Evolutionary conservation across 2,329 filamentous ascomycete genomes (phyloP).

Genomic region (Aaosphaeria arxii): DNA sequence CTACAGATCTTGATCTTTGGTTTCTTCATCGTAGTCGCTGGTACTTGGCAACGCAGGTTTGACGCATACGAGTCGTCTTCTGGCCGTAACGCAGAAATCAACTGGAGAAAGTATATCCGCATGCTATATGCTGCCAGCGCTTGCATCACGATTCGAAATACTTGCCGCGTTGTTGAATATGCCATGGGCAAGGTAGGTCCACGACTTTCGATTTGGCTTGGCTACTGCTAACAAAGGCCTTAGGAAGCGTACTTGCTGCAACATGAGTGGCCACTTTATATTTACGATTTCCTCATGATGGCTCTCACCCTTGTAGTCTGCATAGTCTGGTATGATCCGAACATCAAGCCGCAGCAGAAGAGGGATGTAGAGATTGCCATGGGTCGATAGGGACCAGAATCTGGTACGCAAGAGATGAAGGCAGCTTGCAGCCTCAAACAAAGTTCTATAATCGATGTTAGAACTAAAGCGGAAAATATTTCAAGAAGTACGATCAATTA

Average conservation of each 20-base stretch:
- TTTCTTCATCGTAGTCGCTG: conserved; percentile 51
- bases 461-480: too few species aligned
- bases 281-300: conserved; percentile 28
- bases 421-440: too few species aligned
- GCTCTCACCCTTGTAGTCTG: conserved; percentile 18
- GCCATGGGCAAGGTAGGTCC: conserved; percentile 21
- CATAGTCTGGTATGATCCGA: conserved; percentile 23
- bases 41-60: conserved; percentile 51
- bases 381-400: conserved; percentile 4
- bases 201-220: too few species aligned
- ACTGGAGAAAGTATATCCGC: conserved; percentile 34
- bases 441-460: too few species aligned
- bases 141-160: conserved; percentile 46
- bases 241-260: conserved; percentile 22
- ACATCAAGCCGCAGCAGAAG: conserved; percentile 18
- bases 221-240: conserved; percentile 2
- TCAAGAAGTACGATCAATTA: too few species aligned
- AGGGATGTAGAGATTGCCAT: conserved; percentile 17
- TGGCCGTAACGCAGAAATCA: conserved; percentile 8
- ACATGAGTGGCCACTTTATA: conserved; percentile 24
- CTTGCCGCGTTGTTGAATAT: conserved; percentile 51
- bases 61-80: conserved; percentile 23
- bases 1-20: conserved; percentile 58
- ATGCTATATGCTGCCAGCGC: conserved; percentile 39
- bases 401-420: background rate